Conservation (phyloP, 768 basidiomycete species). For the Lentinula raphanica region DNA sequence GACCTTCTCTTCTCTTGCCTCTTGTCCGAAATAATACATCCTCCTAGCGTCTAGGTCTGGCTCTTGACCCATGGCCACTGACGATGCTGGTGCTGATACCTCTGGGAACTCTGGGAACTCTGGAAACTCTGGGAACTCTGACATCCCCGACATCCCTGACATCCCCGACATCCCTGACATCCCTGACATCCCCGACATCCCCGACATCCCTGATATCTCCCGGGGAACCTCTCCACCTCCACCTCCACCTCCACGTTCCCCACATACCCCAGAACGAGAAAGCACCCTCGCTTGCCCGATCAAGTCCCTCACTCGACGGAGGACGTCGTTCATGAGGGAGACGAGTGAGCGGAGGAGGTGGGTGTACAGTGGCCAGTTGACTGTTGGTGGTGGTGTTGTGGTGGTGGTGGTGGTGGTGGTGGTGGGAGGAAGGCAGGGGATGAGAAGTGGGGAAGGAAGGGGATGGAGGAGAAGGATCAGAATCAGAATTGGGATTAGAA, state of each 20-base stretch:
- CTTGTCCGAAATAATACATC: too few species aligned
- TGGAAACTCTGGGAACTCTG: too few species aligned
- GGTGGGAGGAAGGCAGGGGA: neutral
- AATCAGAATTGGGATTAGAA: neutral
- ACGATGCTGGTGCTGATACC: too few species aligned
- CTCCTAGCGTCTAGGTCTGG: too few species aligned
- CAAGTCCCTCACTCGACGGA: constrained; percentile 11
- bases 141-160: constrained; percentile 6
- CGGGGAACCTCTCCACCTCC: constrained; percentile 9
- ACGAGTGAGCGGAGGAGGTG: neutral
- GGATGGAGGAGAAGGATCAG: too few species aligned
- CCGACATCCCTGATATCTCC: constrained; percentile 11
- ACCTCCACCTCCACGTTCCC: neutral
- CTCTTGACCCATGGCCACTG: too few species aligned
- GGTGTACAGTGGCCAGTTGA: constrained; percentile 5
- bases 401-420: neutral
- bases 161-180: neutral
- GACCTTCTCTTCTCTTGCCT: too few species aligned
- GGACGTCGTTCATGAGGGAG: constrained; percentile 15
- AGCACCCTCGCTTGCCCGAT: neutral
- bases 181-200: constrained; percentile 11
- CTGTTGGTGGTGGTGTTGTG: neutral
- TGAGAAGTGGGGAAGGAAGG: neutral
- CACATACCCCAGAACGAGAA: neutral
- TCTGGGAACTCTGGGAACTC: too few species aligned